Base-by-base conservation (phyloP, 1,284 basidiomycete species). In the Cystobasidium slooffiae region DNA sequence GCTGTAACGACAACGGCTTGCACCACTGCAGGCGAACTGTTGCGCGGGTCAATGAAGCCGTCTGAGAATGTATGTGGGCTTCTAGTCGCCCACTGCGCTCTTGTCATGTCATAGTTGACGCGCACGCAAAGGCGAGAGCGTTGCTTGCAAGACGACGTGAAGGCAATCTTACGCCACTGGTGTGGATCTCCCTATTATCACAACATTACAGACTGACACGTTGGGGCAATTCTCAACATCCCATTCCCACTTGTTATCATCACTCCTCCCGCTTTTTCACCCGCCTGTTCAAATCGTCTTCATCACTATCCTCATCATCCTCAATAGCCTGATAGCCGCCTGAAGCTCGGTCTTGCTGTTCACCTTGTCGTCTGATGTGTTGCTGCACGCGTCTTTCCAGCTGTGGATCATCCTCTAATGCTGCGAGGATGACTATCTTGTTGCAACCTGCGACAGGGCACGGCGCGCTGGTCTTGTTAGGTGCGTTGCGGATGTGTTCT, bases 401-500 rank as follows among this genome's bases (percentile, higher is more conserved):
- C 39, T 64, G 51, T n/a, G 43, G 43, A 65, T 73, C 70, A 55
- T 65, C 70, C 24, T 56, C 22, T 14, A 73, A 43, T 7, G 39
- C 70, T 12, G n/a, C 39, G 1, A 73, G 70, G 9, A 37, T 22
- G 18, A 73, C 52, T 4, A 43, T 68, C 67, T 74, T 68, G 37
- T 51, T 69, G 47, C 72, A 74, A 3, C 72, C 72, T 16, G 65
- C 39, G 0, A 74, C 72, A 18, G 72, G 72, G 41, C 72, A 74
- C 18, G 46, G 37, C n/a, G 31, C 56, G 22, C 62, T 49, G 6
- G 51, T 65, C 52, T 39, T 18, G 31, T 52, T 24, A n/a, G n/a
- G 18, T 9, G 61, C 39, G 8, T 20, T 10, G 12, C 58, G 3
- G 39, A 74, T 74, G 63, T 37, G 47, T 4, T 20, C 59, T n/a